A percentile compares a stretch with the other conserved stretches of the same genome.
These are phyloP conservation scores for Camillea tinctor DNA, from an alignment of 2,329 filamentous ascomycete genomes.

Conservation along the genomic window DNA sequence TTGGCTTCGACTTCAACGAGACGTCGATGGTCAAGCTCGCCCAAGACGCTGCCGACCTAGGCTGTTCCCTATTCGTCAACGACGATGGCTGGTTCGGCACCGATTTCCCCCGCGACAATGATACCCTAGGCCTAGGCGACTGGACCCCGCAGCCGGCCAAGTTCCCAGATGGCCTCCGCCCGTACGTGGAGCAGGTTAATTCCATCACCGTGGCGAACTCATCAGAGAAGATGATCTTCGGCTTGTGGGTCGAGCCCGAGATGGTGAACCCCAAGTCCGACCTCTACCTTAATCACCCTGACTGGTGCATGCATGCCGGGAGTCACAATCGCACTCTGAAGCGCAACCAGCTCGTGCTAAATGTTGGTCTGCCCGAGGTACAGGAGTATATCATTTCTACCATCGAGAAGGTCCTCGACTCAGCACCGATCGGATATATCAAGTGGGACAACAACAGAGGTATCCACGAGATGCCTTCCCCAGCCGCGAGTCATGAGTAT, in stretches of 20 bases:
- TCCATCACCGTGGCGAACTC: slow-evolving; percentile 47
- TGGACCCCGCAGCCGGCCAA: slow-evolving; percentile 58
- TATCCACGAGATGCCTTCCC: slow-evolving; percentile 58
- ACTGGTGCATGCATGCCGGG: slow-evolving; percentile 61
- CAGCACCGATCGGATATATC: slow-evolving; percentile 55
- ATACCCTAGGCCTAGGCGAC: slow-evolving; percentile 60
- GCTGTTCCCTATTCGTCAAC: slow-evolving; percentile 62
- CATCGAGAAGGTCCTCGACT: slow-evolving; percentile 53
- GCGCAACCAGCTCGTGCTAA: slow-evolving; percentile 61
- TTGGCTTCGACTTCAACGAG: slow-evolving; percentile 58
- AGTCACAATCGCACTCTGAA: slow-evolving; percentile 54
- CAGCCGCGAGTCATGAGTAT: slow-evolving; percentile 55
- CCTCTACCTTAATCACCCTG: slow-evolving; percentile 60
- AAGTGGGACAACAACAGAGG: slow-evolving; percentile 70
- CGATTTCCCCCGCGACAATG: slow-evolving; percentile 58
- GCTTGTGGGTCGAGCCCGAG: slow-evolving; percentile 67
- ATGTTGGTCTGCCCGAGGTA: slow-evolving; percentile 59
- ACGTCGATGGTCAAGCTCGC: slow-evolving; percentile 55
- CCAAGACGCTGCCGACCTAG: slow-evolving; percentile 54
- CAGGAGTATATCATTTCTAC: slow-evolving; percentile 61
- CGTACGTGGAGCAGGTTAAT: slow-evolving; percentile 52
- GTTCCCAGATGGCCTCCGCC: slow-evolving; percentile 56
- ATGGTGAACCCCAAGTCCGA: slow-evolving; percentile 65
- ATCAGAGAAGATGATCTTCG: slow-evolving; percentile 53
- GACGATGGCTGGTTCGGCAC: slow-evolving; percentile 68